Base-by-base conservation (phyloP, 73 alveolate species). In the Paraurostyla sp. region DNA sequence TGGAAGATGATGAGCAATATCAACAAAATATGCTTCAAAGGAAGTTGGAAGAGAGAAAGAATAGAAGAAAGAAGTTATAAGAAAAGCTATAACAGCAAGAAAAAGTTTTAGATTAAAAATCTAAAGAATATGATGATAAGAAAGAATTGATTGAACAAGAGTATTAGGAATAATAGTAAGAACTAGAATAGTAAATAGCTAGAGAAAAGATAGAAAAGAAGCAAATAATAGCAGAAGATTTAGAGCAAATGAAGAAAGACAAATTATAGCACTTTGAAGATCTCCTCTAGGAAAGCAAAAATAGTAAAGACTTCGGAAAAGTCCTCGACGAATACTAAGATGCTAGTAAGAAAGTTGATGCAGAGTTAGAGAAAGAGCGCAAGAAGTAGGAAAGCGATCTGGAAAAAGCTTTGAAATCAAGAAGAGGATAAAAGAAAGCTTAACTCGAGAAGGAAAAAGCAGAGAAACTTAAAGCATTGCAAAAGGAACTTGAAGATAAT, bases 1-100 rank as follows among this genome's bases (percentile, higher is more conserved):
- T 90, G 2, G 86, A 80, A 18, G 85, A 82, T 29, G 95, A 90
- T 40, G 95, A 90, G 20, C 23, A 18, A 15, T 75, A 50, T 43
- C 90, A 90, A 57, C 65, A 81, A 49, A 80, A 50, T n/a, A 35
- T 71, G 25, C 58, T 90, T 1, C 56, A 49, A 45, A 32, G 76
- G 4, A 82, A 80, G 73, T 59, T 82, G 3, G 92, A 63, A 20
- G 87, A 82, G 51, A 46, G 90, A 38, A 82, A 68, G 63, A 82
- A 82, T 59, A 49, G 88, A 42, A 29, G 91, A 50, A 88, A 51
- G 50, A 58, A 80, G 56, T 60, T 88, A 71, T 23, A 73, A 43
- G 87, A 73, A 16, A 73, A 73, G 62, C 68, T 90, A 58, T 22
- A 23, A 13, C 89, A 59, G 9, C 35, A 81, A 41, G 91, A 81